Evolutionary conservation across 1,139 yeast species (phyloP), one percentile per base, ranked within the genome.

Genomic region (Geotrichum klebahnii): DNA sequence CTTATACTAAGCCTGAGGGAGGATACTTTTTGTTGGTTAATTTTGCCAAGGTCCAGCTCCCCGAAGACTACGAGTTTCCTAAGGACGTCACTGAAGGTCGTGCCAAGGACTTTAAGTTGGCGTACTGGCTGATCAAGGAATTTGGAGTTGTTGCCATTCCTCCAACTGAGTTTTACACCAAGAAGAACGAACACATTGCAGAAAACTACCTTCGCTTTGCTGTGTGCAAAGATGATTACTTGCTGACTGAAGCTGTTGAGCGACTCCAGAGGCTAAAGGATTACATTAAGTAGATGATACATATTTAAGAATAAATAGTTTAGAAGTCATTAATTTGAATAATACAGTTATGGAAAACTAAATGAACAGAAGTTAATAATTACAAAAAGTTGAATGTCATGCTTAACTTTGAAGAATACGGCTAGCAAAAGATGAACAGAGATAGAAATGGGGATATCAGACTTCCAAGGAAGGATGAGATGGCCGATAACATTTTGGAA

Each of bases 81-180:
- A 80, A 72, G 17, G 87, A 81, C 17, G 78, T 92, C 54, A 66
- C 73, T 43, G 68, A 66, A 32, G 69, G 74, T 51, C 82, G 86
- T 48, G 90, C 96, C 23, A 80, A 80, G 58, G 98, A 92, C 70
- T 92, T 89, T 73, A 80, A 81, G 63, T 75, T 84, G 58, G 94
- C 96, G 0, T 88, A 87, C 69, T 92, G 97, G 97, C 74, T 92
- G 55, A 87, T 89, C 61, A 82, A 81, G 64, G 96, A 90, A 65
- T 69, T 92, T 51, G 98, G 98, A 3, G 95, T 92, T 42, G 97
- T 94, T 20, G 85, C 95, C 3, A 90, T 92, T 58, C 98, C 98
- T 9, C 97, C 97, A 28, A 84, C 96, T 5, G 98, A 90, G 67
- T 92, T 92, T 65, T 81, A 87, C 63, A 77, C 80, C 40, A 76